Percentiles rank a stretch among this genome's conserved stretches.
phyloP scores from a whole-genome alignment of 1,284 basidiomycete species.

The Papiliotrema flavescens region DNA sequence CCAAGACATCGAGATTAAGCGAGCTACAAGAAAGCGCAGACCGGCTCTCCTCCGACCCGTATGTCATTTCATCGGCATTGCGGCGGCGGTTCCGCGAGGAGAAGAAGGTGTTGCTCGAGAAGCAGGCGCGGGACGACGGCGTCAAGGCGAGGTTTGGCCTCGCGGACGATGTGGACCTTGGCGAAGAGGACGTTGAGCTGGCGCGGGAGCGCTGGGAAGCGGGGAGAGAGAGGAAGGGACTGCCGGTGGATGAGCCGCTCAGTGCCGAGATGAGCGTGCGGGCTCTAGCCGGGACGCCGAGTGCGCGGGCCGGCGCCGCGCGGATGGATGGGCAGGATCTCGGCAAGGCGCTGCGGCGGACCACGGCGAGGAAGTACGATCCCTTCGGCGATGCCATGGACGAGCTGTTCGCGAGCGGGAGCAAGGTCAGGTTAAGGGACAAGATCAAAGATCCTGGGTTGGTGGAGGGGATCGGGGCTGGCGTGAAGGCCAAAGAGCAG shows the following conservation, averaged over 20 bases:
- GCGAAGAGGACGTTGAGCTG: constrained; percentile 26
- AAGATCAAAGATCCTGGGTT: constrained; percentile 15
- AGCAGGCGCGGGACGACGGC: constrained; percentile 62
- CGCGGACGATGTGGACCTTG: constrained; percentile 52
- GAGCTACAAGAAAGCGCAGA: constrained; percentile 70
- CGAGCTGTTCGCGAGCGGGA: constrained; percentile 6
- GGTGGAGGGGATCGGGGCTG: constrained; percentile 1
- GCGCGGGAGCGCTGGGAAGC: constrained; percentile 28
- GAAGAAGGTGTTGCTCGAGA: constrained; percentile 70
- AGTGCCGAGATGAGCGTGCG: constrained; percentile 6
- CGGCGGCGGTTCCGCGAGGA: constrained; percentile 78
- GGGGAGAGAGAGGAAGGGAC: constrained; percentile 22
- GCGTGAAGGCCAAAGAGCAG: neutral
- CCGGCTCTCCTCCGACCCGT: constrained; percentile 77
- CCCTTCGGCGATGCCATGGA: constrained; percentile 28
- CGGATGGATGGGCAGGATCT: constrained; percentile 2
- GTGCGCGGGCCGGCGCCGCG: neutral
- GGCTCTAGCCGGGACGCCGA: constrained; percentile 8
- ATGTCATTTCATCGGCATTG: constrained; percentile 65
- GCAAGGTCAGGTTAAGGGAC: constrained; percentile 11
- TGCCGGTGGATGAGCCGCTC: constrained; percentile 13
- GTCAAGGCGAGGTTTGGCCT: constrained; percentile 71
- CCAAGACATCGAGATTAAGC: constrained; percentile 70
- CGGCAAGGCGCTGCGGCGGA: constrained; percentile 22
- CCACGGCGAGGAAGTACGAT: constrained; percentile 38